A percentile compares a stretch with the other conserved stretches of the same genome.
Evolutionary conservation across 2,329 filamentous ascomycete genomes (phyloP).

Genomic region (Mariannaea elegans): DNA sequence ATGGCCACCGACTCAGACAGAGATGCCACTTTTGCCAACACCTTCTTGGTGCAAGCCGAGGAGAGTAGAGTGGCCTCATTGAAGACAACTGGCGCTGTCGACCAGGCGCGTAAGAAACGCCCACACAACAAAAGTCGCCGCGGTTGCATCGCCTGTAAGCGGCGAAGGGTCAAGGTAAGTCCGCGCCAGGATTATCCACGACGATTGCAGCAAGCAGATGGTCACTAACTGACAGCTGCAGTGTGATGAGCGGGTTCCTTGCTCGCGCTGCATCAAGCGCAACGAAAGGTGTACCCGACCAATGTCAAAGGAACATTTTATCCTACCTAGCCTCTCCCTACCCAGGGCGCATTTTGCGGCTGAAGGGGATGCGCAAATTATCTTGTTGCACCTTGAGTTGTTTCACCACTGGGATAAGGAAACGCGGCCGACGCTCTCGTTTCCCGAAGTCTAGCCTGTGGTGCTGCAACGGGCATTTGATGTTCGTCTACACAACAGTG

Average conservation of each 20-base stretch:
- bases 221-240: no score
- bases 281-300: background rate
- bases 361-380: background rate
- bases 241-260: conserved; percentile 4
- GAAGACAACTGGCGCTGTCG: background rate
- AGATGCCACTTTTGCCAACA: background rate
- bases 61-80: background rate
- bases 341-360: background rate
- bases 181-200: no score
- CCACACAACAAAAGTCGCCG: conserved; percentile 6
- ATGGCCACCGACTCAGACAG: no score
- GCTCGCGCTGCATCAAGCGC: background rate
- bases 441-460: conserved; percentile 6
- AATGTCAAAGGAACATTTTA: background rate
- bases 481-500: background rate
- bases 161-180: conserved; percentile 7
- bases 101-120: background rate
- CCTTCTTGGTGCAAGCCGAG: background rate
- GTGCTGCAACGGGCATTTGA: conserved; percentile 11
- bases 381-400: conserved; percentile 8
- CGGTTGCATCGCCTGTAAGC: conserved; percentile 1
- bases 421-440: background rate
- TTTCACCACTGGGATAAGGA: no score
- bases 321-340: background rate
- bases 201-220: background rate